Evolutionary conservation across 75 land plant genomes (phyloP).

Genomic region (Sequoiadendron giganteum): DNA sequence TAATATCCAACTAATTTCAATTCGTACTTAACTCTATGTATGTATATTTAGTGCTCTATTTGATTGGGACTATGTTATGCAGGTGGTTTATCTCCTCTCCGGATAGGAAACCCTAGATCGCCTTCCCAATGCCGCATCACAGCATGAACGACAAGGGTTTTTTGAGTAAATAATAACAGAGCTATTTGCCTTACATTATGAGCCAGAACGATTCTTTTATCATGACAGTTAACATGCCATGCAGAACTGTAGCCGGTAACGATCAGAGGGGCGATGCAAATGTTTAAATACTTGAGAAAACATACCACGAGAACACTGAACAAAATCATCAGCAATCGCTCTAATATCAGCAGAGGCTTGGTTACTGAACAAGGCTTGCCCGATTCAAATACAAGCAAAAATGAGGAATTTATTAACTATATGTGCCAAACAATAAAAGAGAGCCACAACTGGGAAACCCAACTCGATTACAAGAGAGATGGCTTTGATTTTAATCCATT

Average conservation of each 20-base stretch:
- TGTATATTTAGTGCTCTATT: no score
- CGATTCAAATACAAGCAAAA: not conserved
- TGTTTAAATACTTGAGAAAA: not conserved
- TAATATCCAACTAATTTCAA: no score
- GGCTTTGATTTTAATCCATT: not conserved
- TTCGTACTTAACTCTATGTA: no score
- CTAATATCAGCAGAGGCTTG: not conserved
- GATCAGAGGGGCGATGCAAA: not conserved
- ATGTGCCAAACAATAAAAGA: conserved; percentile 5
- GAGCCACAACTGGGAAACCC: not conserved
- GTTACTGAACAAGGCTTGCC: not conserved
- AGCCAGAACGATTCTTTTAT: not conserved
- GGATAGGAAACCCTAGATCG: not conserved
- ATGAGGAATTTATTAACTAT: not conserved
- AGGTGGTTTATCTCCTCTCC: no score
- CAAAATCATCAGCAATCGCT: not conserved
- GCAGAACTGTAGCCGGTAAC: not conserved
- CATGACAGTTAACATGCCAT: not conserved
- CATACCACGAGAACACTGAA: not conserved
- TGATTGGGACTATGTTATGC: no score
- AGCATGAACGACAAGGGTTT: not conserved
- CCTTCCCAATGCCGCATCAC: not conserved
- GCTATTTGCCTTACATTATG: not conserved
- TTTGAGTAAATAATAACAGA: not conserved
- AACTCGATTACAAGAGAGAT: not conserved